phyloP scores from a whole-genome alignment of 2,329 filamentous ascomycete genomes.

The Corinectria fuckeliana region DNA sequence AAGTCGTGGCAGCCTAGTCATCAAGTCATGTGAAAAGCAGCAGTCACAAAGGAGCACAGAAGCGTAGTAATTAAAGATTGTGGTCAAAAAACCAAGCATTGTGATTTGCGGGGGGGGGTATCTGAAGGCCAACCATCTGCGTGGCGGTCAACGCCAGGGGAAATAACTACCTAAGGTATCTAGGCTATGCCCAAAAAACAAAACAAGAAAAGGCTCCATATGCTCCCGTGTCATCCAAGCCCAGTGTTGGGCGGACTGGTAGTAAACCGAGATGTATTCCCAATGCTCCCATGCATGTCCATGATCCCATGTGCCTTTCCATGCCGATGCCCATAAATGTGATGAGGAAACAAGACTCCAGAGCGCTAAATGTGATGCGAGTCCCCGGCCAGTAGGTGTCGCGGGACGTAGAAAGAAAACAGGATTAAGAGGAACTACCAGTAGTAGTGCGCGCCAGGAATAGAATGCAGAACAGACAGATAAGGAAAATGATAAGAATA shows the following conservation, averaged over 20 bases:
- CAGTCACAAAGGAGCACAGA: background rate
- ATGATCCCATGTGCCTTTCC: background rate
- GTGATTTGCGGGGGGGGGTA: conserved; percentile 14
- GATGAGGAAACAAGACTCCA: conserved; percentile 9
- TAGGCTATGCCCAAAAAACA: conserved; percentile 14
- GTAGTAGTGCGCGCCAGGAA: background rate
- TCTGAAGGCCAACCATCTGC: conserved; percentile 8
- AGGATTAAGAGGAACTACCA: conserved; percentile 17
- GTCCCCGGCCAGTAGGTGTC: background rate
- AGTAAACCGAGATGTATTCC: conserved; percentile 10
- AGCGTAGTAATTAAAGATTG: background rate
- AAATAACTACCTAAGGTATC: conserved; percentile 22
- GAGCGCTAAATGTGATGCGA: conserved; percentile 10
- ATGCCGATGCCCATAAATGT: background rate
- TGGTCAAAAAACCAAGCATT: conserved; percentile 6
- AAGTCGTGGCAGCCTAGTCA: too few relatives aligned
- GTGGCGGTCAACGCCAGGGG: background rate
- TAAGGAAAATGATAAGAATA: background rate
- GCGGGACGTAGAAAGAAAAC: conserved; percentile 5
- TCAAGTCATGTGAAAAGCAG: conserved; percentile 4
- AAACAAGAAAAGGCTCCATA: background rate
- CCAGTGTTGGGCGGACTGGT: conserved; percentile 8
- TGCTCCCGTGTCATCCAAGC: conserved; percentile 7
- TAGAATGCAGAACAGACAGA: background rate
- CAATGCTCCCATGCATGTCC: conserved; percentile 12